Base-by-base conservation (phyloP, 1,284 basidiomycete species). In the Bondarzewia mesenterica region DNA sequence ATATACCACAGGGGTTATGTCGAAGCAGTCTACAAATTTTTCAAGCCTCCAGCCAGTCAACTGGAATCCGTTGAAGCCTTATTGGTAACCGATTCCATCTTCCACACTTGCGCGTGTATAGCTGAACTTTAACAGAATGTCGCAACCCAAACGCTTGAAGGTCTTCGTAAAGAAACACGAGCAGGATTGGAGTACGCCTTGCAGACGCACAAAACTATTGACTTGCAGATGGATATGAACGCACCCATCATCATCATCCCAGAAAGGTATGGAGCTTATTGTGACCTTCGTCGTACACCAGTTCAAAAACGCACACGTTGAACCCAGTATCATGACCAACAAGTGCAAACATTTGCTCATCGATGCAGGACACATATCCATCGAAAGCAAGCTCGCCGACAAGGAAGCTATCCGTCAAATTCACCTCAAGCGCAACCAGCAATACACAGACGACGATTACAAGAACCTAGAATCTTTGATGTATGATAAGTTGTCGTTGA, bases 161-260 rank as follows among this genome's bases (percentile, higher is more conserved):
- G 91, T 4, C 74, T 99, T 44, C 80, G 94, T 47, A 94, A 95
- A 61, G 93, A 99, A 63, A 99, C 96, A 1, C 73, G 97, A 50
- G 91, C 93, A 1, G 93, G 96, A 5, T 72, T 99, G 42, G 96
- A 99, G 68, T 90, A 88, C 67, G 96, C 95, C 0, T 68, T 99
- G 29, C 84, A 93, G 65, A 84, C 80, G 15, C 93, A 96, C 72
- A 95, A 95, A 72, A 99, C 95, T 0, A 75, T 99, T 42, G 95
- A 99, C 63, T 75, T 99, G 26, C 89, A 91, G 57, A 82, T 99
- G 68, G 95, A 99, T 61, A 81, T 99, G 75, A 92, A 97, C 61
- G 93, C 96, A 2, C 96, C 96, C 4, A 85, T 99, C 61, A 97
- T 99, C 63, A 93, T 99, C 56, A 78, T 99, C 39, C 96, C 96